Evolutionary conservation across 345 rosid species (phyloP).

Genomic region (Hirschfeldia incana): DNA sequence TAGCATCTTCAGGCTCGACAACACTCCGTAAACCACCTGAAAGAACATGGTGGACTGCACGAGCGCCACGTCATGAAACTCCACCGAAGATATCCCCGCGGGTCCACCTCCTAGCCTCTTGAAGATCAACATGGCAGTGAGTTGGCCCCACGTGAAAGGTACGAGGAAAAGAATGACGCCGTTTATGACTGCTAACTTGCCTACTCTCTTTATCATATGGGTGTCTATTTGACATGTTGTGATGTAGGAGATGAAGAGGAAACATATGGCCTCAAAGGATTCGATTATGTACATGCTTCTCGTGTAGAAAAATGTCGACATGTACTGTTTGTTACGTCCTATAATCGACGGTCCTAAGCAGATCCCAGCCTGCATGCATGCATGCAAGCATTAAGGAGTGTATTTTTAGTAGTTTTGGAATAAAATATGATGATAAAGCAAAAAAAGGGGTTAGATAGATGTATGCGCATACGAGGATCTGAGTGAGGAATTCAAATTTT

Average conservation of each 20-base stretch:
- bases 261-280: conserved; percentile 36
- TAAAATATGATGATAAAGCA: background rate
- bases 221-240: conserved; percentile 44
- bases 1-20: conserved; percentile 46
- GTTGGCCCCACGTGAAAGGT: conserved; percentile 24
- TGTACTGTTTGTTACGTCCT: conserved; percentile 31
- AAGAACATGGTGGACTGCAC: conserved; percentile 41
- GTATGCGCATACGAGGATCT: conserved; percentile 29
- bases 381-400: background rate
- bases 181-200: conserved; percentile 40
- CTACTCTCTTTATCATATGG: conserved; percentile 39
- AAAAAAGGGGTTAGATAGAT: background rate
- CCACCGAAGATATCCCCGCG: background rate
- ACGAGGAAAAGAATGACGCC: conserved; percentile 39
- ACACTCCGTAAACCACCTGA: conserved; percentile 39
- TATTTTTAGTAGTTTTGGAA: too few relatives aligned
- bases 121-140: conserved; percentile 18
- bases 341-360: conserved; percentile 44
- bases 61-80: conserved; percentile 26
- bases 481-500: conserved; percentile 39
- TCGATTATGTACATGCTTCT: conserved; percentile 31
- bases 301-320: conserved; percentile 21
- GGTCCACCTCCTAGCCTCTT: conserved; percentile 18
- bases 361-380: conserved; percentile 46
- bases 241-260: conserved; percentile 42